Base-by-base conservation (phyloP, 495 filamentous ascomycete species). In the Letharia lupina region DNA sequence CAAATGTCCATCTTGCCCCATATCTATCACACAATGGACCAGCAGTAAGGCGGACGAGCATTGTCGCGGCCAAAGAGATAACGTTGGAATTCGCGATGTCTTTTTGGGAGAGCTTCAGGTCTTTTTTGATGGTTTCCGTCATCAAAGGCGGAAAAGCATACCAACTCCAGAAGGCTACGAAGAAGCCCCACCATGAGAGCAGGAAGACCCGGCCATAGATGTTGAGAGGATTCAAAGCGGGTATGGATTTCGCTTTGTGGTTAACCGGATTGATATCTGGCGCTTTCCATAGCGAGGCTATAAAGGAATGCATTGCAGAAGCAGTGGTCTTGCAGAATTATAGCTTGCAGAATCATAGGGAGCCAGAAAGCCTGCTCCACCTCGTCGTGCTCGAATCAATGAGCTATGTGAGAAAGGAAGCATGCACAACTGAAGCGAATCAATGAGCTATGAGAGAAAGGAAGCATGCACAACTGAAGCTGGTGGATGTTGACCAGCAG, bases 161-260 rank as follows among this genome's bases (percentile, higher is more conserved):
- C 81, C 93, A 97, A 4, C 90, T 92, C 76, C 91, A 88, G 79
- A 97, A 97, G 31, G 91, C 91, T 65, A 96, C 84, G 87, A 96
- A 90, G 77, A 97, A 97, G 13, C 92, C 92, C 58, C 90, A 83
- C 88, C 92, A 96, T 0, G 91, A 91, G 75, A 97, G 94, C 81
- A 93, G 91, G 74, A 94, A 96, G 3, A 93, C 90, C 4, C 91
- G 83, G 59, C 93, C 91, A 81, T 97, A 90, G 67, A 83, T 75
- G 71, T 94, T 84, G 68, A 91, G 73, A 16, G 88, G 86, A 72
- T 97, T 97, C 41, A 97, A 73, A 41, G 90, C 70, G 0, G 93
- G 93, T 58, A 97, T 85, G 0, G 88, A 89, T 47, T 80, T 82
- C n/a, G 93, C 93, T 73, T 95, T 95, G 18, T 81, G 79, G 74